Conservation (phyloP, 1,139 yeast genomes). For the Suzukiozyma palmioleophila region DNA sequence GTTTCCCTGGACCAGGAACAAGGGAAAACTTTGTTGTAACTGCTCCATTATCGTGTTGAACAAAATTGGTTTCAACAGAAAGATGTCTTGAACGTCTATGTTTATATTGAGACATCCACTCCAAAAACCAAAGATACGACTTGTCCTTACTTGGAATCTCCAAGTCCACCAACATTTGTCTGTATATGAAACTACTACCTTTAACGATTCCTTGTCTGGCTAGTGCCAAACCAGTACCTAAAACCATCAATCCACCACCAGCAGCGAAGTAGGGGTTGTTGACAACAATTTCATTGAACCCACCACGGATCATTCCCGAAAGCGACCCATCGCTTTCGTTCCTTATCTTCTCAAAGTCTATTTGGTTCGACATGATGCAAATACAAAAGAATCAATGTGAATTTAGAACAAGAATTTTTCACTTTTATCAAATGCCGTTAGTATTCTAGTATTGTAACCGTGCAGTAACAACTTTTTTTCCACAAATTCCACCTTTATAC, state of each 20-base stretch:
- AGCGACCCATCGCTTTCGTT: constrained; percentile 36
- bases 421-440: too few species aligned
- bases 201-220: constrained; percentile 67
- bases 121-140: constrained; percentile 90
- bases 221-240: constrained; percentile 83
- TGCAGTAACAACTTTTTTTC: too few species aligned
- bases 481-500: too few species aligned
- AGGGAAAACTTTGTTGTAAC: constrained; percentile 81
- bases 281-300: constrained; percentile 53
- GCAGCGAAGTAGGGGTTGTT: constrained; percentile 95
- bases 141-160: constrained; percentile 94
- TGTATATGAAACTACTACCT: constrained; percentile 63
- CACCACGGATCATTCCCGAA: constrained; percentile 28
- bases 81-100: constrained; percentile 75
- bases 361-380: constrained; percentile 1
- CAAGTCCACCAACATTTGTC: constrained; percentile 83
- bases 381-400: too few species aligned
- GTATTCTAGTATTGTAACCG: too few species aligned
- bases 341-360: constrained; percentile 37
- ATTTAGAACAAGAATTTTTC: too few species aligned
- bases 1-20: constrained; percentile 99
- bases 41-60: constrained; percentile 92
- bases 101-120: constrained; percentile 90
- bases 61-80: constrained; percentile 81
- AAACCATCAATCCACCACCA: constrained; percentile 92